Evolutionary conservation across 2,329 filamentous ascomycete genomes (phyloP), one percentile per base, ranked within the genome.

Genomic region (Trichothecium sympodiale): DNA sequence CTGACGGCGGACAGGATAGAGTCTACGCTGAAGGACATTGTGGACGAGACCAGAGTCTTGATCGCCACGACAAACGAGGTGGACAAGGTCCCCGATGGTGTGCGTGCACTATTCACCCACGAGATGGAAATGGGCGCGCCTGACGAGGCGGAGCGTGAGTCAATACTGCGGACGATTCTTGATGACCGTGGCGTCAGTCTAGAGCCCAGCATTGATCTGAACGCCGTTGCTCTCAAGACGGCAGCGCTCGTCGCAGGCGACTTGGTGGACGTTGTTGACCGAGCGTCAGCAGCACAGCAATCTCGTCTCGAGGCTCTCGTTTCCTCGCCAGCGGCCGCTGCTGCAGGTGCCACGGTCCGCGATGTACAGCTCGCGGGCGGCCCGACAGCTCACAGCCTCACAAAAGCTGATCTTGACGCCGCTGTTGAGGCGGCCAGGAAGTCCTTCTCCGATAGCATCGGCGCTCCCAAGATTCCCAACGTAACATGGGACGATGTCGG

Each of bases 401-500:
- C 79, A 1, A 83, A 83, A 46, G 67, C 71, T 3, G 91, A 98
- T 56, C 89, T 96, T 45, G 87, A 94, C 37, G 63, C 80, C n/a
- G 91, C 91, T 0, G 89, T 98, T 4, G 89, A 96, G 40, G 86
- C 88, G 5, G 91, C 91, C 1, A 79, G 91, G 37, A 95, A 95
- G 69, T 96, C 95, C 59, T 98, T 98, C 55, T 89, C 91, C 5
- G 91, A 96, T 56, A 82, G 89, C 0, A 98, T 98, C 44, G 91
- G 91, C 17, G 91, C 91, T 5, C 91, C 91, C 3, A 96, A 96
- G 69, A 96, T 96, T 42, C 91, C 89, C 6, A 95, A 94, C 43
- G 91, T 98, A 6, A 81, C 81, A 16, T 98, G 89, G 89, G 82
- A 89, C 46, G 89, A 98, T 55, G 89, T 98, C 15, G 89, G 89